phyloP scores from a whole-genome alignment of 2,329 filamentous ascomycete species.

The Aaosphaeria pasadenensis region DNA sequence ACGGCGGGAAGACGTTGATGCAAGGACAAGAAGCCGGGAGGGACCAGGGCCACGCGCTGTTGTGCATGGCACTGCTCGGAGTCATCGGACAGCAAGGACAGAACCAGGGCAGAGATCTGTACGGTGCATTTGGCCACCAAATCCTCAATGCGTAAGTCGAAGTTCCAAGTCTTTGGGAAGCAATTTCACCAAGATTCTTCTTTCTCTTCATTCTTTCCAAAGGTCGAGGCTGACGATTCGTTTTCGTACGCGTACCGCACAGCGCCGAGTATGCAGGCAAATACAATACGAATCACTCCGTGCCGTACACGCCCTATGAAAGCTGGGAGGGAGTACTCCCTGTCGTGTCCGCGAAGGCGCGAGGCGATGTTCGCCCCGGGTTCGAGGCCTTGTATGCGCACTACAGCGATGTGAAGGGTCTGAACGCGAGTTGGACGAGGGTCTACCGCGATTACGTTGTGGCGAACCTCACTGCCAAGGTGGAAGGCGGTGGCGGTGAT shows the following conservation, averaged over 20 bases:
- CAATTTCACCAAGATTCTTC: no score
- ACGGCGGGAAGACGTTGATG: constrained; percentile 30
- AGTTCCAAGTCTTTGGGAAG: no score
- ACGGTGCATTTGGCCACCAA: neutral
- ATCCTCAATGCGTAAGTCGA: neutral
- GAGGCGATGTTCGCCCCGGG: constrained; percentile 38
- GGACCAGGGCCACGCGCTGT: constrained; percentile 46
- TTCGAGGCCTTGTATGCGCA: constrained; percentile 40
- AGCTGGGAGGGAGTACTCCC: constrained; percentile 33
- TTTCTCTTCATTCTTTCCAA: no score
- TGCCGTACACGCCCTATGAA: neutral
- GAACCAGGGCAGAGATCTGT: neutral
- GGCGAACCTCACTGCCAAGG: constrained; percentile 28
- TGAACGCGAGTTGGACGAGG: constrained; percentile 37
- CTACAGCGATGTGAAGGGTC: constrained; percentile 38
- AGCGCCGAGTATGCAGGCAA: neutral
- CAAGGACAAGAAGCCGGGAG: constrained; percentile 45
- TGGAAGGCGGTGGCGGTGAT: constrained; percentile 46
- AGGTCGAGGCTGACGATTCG: no score
- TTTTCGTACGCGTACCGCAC: no score
- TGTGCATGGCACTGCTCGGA: constrained; percentile 41
- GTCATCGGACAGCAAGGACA: constrained; percentile 40
- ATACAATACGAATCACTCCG: neutral
- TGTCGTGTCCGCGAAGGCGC: constrained; percentile 27
- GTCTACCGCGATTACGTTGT: constrained; percentile 33